Evolutionary conservation across 805 yeast species (phyloP), one percentile per base, ranked within the genome.

Genomic region (Teunomyces kruisii): DNA sequence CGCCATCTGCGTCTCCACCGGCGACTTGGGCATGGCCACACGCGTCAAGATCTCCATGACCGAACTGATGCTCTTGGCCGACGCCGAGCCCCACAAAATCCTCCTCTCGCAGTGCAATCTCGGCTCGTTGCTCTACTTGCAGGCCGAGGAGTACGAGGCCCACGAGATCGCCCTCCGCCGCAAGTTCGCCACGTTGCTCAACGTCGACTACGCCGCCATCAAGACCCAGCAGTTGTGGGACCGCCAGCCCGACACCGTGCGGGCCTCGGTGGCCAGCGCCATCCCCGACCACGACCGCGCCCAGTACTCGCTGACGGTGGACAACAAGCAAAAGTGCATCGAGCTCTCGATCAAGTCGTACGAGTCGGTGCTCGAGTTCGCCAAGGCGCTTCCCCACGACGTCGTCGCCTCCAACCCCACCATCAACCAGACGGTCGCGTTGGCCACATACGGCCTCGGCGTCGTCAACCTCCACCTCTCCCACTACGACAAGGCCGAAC

Each of bases 401-500:
- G 46, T 55, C 13, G 50, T 54, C 24, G 43, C 46, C n/a, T 44
- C 48, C 22, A 56, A 59, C 37, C 32, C 33, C n/a, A 33, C 43
- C 5, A 65, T 85, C 9, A 75, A 79, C 27, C 88, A 86, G 50
- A 80, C 86, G 1, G 81, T 86, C 33, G 94, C 95, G 0, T 71
- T 91, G 59, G 81, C 96, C 0, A 81, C 89, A 0, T 91, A 86
- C 58, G 95, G 96, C 0, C 70, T 88, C 32, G 98, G 97, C 1
- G 95, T 90, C 4, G 75, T 88, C 9, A 75, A 79, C 36, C 64
- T 84, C n/a, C 88, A 87, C 54, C 58, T 71, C 38, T 78, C 83
- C 0, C 67, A 82, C 9, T 70, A 78, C 45, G 75, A 71, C 2
- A 65, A 74, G 44, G 90, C 96, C 0, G 80, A 78, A 51, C 70